Conservation (phyloP, 805 yeast species). For the Teunomyces funiuensis region DNA sequence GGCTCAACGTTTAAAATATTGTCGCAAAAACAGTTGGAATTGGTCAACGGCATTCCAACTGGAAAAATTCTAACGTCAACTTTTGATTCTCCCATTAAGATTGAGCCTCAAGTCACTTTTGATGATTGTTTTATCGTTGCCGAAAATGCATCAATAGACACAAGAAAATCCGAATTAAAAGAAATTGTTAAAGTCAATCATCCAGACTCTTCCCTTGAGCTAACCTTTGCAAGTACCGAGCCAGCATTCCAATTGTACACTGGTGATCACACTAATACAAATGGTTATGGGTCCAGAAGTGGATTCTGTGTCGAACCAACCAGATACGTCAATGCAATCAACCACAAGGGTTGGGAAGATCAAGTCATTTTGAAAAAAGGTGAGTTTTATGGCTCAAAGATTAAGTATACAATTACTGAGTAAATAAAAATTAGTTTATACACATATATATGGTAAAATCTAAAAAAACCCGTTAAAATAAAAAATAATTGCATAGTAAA, state of each 20-base stretch:
- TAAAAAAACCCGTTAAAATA: too few species aligned
- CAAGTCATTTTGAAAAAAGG: slow-evolving; percentile 51
- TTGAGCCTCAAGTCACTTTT: slow-evolving; percentile 18
- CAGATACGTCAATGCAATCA: slow-evolving; percentile 56
- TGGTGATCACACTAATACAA: slow-evolving; percentile 49
- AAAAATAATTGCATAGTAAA: too few species aligned
- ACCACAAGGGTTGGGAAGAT: slow-evolving; percentile 43
- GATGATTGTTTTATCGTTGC: slow-evolving; percentile 52
- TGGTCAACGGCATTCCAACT: slow-evolving; percentile 46
- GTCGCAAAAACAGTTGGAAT: slow-evolving; percentile 42
- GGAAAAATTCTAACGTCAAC: slow-evolving; percentile 41
- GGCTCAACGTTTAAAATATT: slow-evolving; percentile 34
- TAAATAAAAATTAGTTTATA: not conserved
- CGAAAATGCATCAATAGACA: slow-evolving; percentile 41
- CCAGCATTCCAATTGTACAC: slow-evolving; percentile 69
- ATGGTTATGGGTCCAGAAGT: slow-evolving; percentile 37
- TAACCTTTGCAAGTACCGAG: slow-evolving; percentile 55
- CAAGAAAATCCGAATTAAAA: slow-evolving; percentile 39
- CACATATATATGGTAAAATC: not conserved
- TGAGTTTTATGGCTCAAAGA: slow-evolving; percentile 52
- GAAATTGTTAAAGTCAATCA: slow-evolving; percentile 45
- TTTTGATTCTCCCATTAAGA: slow-evolving; percentile 18
- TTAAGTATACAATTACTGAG: slow-evolving; percentile 23
- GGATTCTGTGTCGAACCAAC: slow-evolving; percentile 68
- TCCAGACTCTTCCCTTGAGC: slow-evolving; percentile 41